Percentiles rank a stretch among this genome's conserved stretches.
Conservation (phyloP, 1,284 basidiomycete genomes). For the Ceratobasidium sp. region DNA sequence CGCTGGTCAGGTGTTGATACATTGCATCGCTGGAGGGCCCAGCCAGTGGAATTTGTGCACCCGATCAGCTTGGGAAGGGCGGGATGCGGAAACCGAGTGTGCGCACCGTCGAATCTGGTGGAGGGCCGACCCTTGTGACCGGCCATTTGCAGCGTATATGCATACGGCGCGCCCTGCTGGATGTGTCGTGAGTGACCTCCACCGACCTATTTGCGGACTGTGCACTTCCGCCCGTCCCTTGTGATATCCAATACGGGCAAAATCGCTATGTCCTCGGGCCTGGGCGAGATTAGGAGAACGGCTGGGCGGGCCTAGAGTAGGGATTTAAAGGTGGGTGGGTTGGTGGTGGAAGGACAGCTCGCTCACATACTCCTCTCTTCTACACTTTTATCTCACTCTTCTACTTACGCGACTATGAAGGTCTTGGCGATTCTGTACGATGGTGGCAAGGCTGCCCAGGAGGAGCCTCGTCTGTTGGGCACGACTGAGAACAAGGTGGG, state of each 20-base stretch:
- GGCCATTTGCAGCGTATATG: neutral
- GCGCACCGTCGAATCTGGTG: slow-evolving; percentile 19
- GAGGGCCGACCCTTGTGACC: neutral
- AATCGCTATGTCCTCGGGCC: slow-evolving; percentile 9
- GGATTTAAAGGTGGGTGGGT: slow-evolving; percentile 40
- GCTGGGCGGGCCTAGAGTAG: slow-evolving; percentile 11
- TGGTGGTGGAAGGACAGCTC: neutral
- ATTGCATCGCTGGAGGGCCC: neutral
- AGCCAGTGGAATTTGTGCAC: slow-evolving; percentile 35
- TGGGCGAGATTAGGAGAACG: slow-evolving; percentile 2
- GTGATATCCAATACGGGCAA: slow-evolving; percentile 21
- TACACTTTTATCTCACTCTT: slow-evolving; percentile 21
- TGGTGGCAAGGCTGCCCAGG: slow-evolving; percentile 74
- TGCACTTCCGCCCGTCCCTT: slow-evolving; percentile 14
- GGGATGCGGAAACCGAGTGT: slow-evolving; percentile 35
- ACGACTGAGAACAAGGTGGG: slow-evolving; percentile 87
- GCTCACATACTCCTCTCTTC: neutral
- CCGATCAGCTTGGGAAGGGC: slow-evolving; percentile 19
- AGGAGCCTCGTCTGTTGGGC: slow-evolving; percentile 88
- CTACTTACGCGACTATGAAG: slow-evolving; percentile 55
- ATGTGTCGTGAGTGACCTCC: neutral
- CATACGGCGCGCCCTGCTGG: neutral
- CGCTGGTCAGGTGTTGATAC: slow-evolving; percentile 1
- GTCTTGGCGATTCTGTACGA: slow-evolving; percentile 85
- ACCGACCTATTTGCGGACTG: slow-evolving; percentile 28